Base-by-base conservation (phyloP, 257 asterid genomes). In the Petunia secreta region DNA sequence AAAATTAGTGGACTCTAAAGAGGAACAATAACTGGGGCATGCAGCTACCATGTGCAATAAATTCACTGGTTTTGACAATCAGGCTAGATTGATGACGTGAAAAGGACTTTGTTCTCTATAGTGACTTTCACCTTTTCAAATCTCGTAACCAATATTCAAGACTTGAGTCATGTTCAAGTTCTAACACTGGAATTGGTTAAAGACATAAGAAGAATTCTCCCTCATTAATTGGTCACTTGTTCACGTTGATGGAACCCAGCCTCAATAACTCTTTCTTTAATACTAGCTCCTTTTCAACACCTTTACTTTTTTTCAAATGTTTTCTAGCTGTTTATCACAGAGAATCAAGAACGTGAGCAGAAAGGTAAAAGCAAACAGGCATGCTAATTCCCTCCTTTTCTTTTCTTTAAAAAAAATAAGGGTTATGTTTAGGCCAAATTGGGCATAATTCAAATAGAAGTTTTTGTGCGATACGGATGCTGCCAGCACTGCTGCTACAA, bases 21-120 rank as follows among this genome's bases (percentile, higher is more conserved):
- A 14, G 63, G 75, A 65, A 13, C 75, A 77, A 82, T 54, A 44
- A 81, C 60, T 83, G 75, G 73, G 58, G 36, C 63, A 75, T 71
- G 75, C 52, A 74, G 58, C 64, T 80, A 25, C 86, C 86, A 83
- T 80, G 83, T 78, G 83, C 88, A 83, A 73, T 80, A 80, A 85
- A 80, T 65, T 80, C 83, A 77, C 69, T 73, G 16, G 78, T 79
- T 57, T 78, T 40, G 41, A 66, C 55, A 44, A 48, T 41, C 69
- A 80, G 41, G 55, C 66, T 53, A 50, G 73, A 80, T 57, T 73
- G 8, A 43, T 55, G 59, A 80, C n/a, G 9, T 44, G 39, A 64
- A 15, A 40, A 73, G 15, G 73, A 62, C 46, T 50, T 50, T 3
- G 62, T 73, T 36, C 46, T 50, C 62, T 34, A 13, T 36, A 13